Conservation (phyloP, 148 eudicot genomes). For the Vaccinium macrocarpon region DNA sequence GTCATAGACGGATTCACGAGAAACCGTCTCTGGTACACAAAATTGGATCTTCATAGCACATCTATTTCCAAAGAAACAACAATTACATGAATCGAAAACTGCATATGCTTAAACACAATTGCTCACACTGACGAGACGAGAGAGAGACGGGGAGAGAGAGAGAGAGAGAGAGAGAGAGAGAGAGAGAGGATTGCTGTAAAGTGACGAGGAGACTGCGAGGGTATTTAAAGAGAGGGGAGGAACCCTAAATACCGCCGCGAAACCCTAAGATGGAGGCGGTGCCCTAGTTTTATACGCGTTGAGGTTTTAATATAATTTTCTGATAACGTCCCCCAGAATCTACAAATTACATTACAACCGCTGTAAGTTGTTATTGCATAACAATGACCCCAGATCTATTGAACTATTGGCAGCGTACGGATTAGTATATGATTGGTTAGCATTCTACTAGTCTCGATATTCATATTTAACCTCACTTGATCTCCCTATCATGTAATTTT, state of each 20-base stretch:
- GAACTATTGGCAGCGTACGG: too few species aligned
- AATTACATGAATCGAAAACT: background rate
- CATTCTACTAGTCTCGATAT: too few species aligned
- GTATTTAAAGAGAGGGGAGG: background rate
- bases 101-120: background rate
- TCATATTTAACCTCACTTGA: too few species aligned
- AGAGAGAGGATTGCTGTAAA: background rate
- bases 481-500: too few species aligned
- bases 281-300: background rate
- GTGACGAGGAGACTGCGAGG: background rate
- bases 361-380: background rate
- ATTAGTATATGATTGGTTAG: too few species aligned
- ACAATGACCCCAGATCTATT: too few species aligned
- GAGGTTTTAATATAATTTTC: background rate
- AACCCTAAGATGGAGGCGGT: background rate
- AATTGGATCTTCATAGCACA: constrained; percentile 26
- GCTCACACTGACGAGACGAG: background rate
- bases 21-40: constrained; percentile 44
- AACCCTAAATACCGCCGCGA: constrained; percentile 11
- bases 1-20: constrained; percentile 35
- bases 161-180: background rate
- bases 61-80: background rate
- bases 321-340: background rate
- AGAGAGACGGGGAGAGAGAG: background rate
- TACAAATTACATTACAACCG: background rate